These are phyloP conservation scores for Phialophora macrospora DNA, from an alignment of 2,329 filamentous ascomycete species.

Conservation along the genomic window DNA sequence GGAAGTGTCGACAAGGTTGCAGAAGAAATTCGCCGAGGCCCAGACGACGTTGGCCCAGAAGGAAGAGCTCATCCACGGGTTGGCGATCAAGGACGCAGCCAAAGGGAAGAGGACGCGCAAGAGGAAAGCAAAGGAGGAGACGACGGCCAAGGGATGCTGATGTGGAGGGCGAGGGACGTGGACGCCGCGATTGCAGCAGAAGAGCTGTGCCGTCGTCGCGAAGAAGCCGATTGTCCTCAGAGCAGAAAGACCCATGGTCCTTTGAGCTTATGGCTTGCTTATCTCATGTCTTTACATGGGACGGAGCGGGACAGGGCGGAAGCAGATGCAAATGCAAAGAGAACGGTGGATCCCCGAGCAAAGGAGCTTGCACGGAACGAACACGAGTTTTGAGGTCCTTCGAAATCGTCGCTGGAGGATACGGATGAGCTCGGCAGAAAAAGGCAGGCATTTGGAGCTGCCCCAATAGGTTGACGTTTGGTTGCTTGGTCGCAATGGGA, in stretches of 20 bases:
- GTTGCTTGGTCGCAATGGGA: neutral
- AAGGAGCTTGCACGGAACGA: neutral
- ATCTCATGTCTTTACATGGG: no score
- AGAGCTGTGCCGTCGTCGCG: neutral
- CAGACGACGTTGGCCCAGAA: neutral
- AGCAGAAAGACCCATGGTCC: neutral
- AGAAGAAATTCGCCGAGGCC: slow-evolving; percentile 3
- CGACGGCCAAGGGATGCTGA: neutral
- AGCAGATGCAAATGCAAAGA: neutral
- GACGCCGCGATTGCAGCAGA: neutral
- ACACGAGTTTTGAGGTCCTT: neutral
- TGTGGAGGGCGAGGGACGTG: neutral
- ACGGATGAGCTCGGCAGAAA: neutral
- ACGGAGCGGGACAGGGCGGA: no score
- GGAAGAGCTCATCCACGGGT: neutral
- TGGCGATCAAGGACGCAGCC: slow-evolving; percentile 1
- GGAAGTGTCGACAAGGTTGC: slow-evolving; percentile 11
- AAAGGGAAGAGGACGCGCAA: slow-evolving; percentile 14
- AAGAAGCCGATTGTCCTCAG: neutral
- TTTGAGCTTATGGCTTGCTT: neutral
- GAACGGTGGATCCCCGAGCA: neutral
- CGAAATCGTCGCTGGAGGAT: neutral
- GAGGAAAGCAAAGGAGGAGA: slow-evolving; percentile 9
- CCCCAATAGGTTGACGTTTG: neutral
- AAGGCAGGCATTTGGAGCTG: neutral